These are phyloP conservation scores for Calonectria pseudoturangicola DNA, from an alignment of 2,329 filamentous ascomycete species.

Conservation along the genomic window DNA sequence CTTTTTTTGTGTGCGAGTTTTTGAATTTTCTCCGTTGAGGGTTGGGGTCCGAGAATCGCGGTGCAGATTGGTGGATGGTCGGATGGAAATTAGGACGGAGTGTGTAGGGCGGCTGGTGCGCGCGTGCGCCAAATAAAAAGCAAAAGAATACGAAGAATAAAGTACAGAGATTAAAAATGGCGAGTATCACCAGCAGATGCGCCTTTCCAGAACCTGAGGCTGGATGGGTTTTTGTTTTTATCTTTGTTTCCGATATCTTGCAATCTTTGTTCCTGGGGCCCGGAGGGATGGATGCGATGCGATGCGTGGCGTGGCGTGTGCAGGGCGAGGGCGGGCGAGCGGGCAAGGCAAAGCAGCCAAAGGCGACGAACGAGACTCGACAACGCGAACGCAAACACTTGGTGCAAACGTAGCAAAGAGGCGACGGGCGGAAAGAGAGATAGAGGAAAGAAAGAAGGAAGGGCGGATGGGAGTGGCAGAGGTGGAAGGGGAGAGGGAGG, in stretches of 20 bases:
- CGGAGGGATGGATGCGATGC: conserved; percentile 16
- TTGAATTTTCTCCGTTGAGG: conserved; percentile 39
- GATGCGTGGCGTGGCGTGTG: conserved; percentile 30
- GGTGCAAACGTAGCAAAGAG: conserved; percentile 51
- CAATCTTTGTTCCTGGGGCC: conserved; percentile 40
- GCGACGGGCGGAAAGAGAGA: conserved; percentile 55
- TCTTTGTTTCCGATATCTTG: conserved; percentile 49
- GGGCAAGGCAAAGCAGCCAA: conserved; percentile 42
- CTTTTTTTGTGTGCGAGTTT: conserved; percentile 52
- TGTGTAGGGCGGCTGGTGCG: conserved; percentile 40
- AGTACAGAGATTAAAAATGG: conserved; percentile 54
- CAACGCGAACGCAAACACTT: conserved; percentile 48
- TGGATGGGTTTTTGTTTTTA: conserved; percentile 40
- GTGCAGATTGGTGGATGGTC: conserved; percentile 50
- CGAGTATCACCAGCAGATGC: conserved; percentile 55
- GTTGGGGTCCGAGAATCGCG: conserved; percentile 46
- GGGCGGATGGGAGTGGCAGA: conserved; percentile 54
- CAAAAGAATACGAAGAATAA: conserved; percentile 56
- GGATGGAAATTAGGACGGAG: conserved; percentile 51
- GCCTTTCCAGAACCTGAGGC: conserved; percentile 53
- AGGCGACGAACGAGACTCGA: conserved; percentile 47
- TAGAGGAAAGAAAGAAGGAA: conserved; percentile 57
- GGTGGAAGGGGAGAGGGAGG: conserved; percentile 54
- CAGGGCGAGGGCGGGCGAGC: conserved; percentile 42
- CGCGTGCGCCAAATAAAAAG: conserved; percentile 45